Conservation (phyloP, 805 yeast species). For the Saccharomyces paradoxus region DNA sequence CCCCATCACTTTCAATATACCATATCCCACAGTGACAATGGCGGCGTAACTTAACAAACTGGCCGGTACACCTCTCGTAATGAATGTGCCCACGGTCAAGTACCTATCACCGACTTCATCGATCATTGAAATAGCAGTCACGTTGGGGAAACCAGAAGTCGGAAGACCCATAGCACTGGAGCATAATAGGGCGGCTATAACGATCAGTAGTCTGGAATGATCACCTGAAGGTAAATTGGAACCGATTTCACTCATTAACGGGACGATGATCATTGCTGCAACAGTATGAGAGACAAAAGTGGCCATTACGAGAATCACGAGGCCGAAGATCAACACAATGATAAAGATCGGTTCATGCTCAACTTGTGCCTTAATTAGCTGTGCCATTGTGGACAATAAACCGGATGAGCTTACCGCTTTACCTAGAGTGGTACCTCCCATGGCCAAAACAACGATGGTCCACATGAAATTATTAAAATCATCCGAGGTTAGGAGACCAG, state of each 20-base stretch:
- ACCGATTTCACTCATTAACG: constrained; percentile 88
- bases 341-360: constrained; percentile 61
- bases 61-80: constrained; percentile 84
- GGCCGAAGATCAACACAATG: constrained; percentile 70
- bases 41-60: constrained; percentile 66
- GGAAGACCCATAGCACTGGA: constrained; percentile 97
- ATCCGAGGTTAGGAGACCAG: constrained; percentile 77
- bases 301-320: constrained; percentile 74
- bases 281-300: constrained; percentile 96
- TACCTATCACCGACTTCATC: constrained; percentile 90
- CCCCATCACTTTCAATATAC: constrained; percentile 53
- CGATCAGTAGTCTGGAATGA: constrained; percentile 75
- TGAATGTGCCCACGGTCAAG: constrained; percentile 76
- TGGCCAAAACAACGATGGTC: constrained; percentile 91
- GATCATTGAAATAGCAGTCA: constrained; percentile 90
- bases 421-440: constrained; percentile 97
- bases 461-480: constrained; percentile 94
- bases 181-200: constrained; percentile 58
- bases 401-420: constrained; percentile 93
- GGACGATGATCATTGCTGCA: constrained; percentile 88
- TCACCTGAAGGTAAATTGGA: constrained; percentile 57
- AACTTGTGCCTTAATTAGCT: constrained; percentile 55
- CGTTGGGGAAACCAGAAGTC: constrained; percentile 95
- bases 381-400: constrained; percentile 68
- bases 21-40: constrained; percentile 72